Evolutionary conservation across 306 rosid species (phyloP).

Genomic region (Boehmeria nivea): DNA sequence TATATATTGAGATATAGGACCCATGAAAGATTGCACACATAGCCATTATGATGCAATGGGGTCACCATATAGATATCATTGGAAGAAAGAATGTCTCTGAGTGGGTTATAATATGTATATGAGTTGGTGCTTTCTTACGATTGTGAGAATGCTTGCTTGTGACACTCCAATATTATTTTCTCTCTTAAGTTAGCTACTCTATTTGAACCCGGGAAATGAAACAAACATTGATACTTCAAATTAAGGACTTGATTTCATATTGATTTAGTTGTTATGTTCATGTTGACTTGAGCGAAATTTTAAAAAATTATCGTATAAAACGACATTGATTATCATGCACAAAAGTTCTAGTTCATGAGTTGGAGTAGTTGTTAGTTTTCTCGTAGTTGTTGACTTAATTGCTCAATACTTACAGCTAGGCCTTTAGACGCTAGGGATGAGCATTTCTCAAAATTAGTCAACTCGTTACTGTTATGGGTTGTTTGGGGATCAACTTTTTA

Average conservation of each 20-base stretch:
- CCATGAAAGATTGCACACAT: conserved; percentile 20
- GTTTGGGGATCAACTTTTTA: not conserved
- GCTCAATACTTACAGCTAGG: not conserved
- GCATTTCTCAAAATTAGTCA: conserved; percentile 3
- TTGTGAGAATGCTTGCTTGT: conserved; percentile 66
- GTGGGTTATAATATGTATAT: not conserved
- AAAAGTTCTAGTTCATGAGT: not conserved
- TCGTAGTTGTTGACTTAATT: not conserved
- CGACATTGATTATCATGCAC: not conserved
- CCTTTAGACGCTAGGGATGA: not conserved
- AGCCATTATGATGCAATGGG: conserved; percentile 27
- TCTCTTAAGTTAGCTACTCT: not conserved
- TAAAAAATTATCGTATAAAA: not conserved
- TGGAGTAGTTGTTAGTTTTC: not conserved
- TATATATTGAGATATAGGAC: not conserved
- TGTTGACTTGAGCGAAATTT: not conserved
- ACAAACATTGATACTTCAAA: conserved; percentile 1
- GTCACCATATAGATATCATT: conserved; percentile 26
- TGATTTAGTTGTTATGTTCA: conserved; percentile 12
- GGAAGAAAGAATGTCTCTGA: conserved; percentile 7
- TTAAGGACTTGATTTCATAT: conserved; percentile 2
- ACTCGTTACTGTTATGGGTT: not conserved
- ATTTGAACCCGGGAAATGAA: not conserved
- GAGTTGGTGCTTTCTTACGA: conserved; percentile 70
- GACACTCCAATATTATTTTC: conserved; percentile 32